Percentiles rank a stretch among this genome's conserved stretches.
phyloP scores from a whole-genome alignment of 768 basidiomycete genomes.

The Trametes coccinea region DNA sequence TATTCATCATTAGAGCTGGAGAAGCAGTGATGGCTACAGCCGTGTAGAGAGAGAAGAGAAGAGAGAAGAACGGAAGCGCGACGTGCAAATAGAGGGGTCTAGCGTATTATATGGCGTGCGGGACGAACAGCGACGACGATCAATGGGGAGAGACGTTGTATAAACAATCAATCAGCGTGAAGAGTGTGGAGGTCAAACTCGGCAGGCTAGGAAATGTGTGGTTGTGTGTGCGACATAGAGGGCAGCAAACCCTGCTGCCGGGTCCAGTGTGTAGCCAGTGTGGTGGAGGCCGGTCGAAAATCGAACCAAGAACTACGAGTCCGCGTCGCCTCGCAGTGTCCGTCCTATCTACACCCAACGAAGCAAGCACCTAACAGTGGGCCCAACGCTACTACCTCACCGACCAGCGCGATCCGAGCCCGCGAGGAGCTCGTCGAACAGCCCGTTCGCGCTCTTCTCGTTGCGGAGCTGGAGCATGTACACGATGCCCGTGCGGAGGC shows the following conservation, averaged over 20 bases:
- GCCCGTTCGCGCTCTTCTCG: slow-evolving; percentile 78
- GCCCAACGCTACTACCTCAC: not conserved
- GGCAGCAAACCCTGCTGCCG: not conserved
- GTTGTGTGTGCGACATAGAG: not conserved
- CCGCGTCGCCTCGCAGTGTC: slow-evolving; percentile 8
- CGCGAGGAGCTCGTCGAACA: slow-evolving; percentile 84
- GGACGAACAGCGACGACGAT: slow-evolving; percentile 13
- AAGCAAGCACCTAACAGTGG: too few species aligned
- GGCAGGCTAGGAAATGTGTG: slow-evolving; percentile 2
- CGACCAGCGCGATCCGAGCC: slow-evolving; percentile 72
- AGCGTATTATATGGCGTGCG: slow-evolving; percentile 4
- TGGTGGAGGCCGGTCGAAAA: not conserved
- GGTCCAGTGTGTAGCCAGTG: not conserved
- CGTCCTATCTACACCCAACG: not conserved
- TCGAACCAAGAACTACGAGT: not conserved
- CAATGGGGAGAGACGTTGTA: not conserved
- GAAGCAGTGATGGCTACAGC: slow-evolving; percentile 20
- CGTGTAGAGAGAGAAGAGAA: slow-evolving; percentile 1
- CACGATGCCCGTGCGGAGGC: slow-evolving; percentile 88
- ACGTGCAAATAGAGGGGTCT: slow-evolving; percentile 22
- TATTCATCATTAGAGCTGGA: slow-evolving; percentile 13
- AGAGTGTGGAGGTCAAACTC: not conserved
- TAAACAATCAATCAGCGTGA: slow-evolving; percentile 5
- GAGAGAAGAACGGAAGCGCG: slow-evolving; percentile 3
- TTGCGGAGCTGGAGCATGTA: slow-evolving; percentile 97